Evolutionary conservation across 139 green algal species (phyloP).

Genomic region (Chlorella sorokiniana): DNA sequence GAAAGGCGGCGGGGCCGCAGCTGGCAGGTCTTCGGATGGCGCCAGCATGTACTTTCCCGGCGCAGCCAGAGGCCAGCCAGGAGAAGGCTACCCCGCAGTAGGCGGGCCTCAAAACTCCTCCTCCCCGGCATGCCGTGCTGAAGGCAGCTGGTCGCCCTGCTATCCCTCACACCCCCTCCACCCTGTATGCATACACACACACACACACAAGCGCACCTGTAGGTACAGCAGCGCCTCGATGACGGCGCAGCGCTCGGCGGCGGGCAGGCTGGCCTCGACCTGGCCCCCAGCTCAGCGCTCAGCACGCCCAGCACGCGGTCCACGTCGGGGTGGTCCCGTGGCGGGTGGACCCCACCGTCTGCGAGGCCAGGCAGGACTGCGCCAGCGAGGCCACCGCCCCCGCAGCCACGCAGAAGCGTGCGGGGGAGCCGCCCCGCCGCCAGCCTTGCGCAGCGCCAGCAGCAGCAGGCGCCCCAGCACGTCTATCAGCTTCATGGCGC

Average conservation of each 20-base stretch:
- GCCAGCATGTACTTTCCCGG: no score
- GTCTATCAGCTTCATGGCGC: conserved; percentile 28
- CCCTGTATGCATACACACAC: background rate
- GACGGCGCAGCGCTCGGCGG: conserved; percentile 47
- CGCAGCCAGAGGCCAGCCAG: no score
- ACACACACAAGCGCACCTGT: conserved; percentile 39
- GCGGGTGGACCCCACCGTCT: conserved; percentile 16
- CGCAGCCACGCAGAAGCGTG: conserved; percentile 34
- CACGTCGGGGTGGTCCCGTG: conserved; percentile 28
- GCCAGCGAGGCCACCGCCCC: conserved; percentile 32
- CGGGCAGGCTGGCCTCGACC: conserved; percentile 35
- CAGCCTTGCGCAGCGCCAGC: conserved; percentile 43
- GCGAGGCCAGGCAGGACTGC: conserved; percentile 43
- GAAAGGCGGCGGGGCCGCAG: no score
- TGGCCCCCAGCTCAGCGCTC: conserved; percentile 27
- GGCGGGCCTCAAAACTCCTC: no score
- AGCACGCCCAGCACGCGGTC: conserved; percentile 35
- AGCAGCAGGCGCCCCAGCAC: conserved; percentile 50
- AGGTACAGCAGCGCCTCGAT: conserved; percentile 65
- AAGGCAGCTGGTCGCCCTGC: no score
- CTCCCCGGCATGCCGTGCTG: no score
- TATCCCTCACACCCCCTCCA: background rate
- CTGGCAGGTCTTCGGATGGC: no score
- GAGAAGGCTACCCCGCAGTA: no score
- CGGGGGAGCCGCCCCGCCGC: conserved; percentile 21